These are phyloP conservation scores for Elaeagnus macrophylla DNA, from an alignment of 306 rosid species.

Conservation along the genomic window DNA sequence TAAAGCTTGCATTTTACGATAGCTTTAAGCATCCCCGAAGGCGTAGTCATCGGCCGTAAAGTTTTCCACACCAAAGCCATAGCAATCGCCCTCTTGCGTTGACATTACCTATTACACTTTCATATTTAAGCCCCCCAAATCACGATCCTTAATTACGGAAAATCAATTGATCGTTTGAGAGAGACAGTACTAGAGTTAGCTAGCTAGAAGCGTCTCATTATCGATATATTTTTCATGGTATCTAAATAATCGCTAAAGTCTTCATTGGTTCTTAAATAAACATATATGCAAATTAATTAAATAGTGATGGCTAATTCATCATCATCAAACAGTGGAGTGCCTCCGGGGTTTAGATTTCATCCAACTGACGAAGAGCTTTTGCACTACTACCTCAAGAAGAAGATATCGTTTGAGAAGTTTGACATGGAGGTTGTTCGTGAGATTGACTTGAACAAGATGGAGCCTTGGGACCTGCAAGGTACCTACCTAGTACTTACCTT, in stretches of 20 bases:
- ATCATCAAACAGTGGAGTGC: constrained; percentile 81
- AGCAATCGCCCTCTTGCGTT: constrained; percentile 25
- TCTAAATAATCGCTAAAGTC: neutral
- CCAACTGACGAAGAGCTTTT: constrained; percentile 92
- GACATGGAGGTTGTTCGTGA: constrained; percentile 94
- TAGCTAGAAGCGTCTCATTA: neutral
- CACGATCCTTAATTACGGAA: constrained; percentile 22
- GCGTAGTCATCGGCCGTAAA: constrained; percentile 99
- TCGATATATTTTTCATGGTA: neutral
- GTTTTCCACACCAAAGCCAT: constrained; percentile 33
- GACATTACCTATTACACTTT: constrained; percentile 7
- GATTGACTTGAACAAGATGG: constrained; percentile 95
- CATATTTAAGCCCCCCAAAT: constrained; percentile 33
- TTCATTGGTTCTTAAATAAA: neutral
- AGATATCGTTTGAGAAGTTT: constrained; percentile 72
- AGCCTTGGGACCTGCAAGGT: constrained; percentile 99
- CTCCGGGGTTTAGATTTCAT: constrained; percentile 92
- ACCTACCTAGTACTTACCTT: neutral
- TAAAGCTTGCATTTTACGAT: constrained; percentile 59
- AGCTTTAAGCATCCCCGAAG: constrained; percentile 75
- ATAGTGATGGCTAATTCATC: constrained; percentile 14
- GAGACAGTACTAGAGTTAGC: neutral
- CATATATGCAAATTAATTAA: neutral
- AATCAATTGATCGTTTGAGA: neutral
- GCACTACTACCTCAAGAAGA: constrained; percentile 87